Conservation (phyloP, 202 grass and related monocot genomes). For the Cymbopogon flexuosus region DNA sequence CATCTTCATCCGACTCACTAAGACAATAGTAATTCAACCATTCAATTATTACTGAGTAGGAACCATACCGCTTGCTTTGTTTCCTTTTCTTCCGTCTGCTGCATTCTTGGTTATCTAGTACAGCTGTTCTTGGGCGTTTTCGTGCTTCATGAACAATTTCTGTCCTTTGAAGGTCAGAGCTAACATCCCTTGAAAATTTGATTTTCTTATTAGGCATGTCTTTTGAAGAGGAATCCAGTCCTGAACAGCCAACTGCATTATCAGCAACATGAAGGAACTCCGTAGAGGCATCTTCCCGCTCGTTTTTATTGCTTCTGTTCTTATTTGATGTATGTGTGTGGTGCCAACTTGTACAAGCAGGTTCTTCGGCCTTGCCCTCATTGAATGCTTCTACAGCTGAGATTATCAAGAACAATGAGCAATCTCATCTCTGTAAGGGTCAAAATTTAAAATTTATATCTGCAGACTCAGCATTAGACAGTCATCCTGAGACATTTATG, state of each 20-base stretch:
- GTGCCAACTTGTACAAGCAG: constrained; percentile 21
- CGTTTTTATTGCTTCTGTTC: constrained; percentile 22
- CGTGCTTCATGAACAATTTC: constrained; percentile 12
- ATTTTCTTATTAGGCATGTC: constrained; percentile 37
- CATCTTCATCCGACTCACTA: constrained; percentile 53
- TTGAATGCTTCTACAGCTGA: constrained; percentile 39
- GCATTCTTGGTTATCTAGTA: constrained; percentile 33
- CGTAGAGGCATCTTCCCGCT: constrained; percentile 9
- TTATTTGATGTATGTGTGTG: constrained; percentile 24
- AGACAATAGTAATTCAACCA: constrained; percentile 49
- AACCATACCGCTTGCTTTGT: constrained; percentile 34
- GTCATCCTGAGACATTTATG: constrained; percentile 1
- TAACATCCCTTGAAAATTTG: constrained; percentile 36
- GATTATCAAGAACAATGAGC: constrained; percentile 15
- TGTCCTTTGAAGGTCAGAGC: background rate
- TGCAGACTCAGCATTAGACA: background rate
- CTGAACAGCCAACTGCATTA: constrained; percentile 19
- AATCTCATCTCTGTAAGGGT: background rate
- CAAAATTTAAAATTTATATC: background rate
- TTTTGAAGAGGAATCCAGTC: constrained; percentile 23
- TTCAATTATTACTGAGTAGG: constrained; percentile 46
- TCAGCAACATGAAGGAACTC: constrained; percentile 23
- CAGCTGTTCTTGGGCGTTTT: constrained; percentile 31
- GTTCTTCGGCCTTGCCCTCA: constrained; percentile 24
- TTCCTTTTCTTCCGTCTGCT: constrained; percentile 51